These are phyloP conservation scores for Omphalotus olearius DNA, from an alignment of 1,284 basidiomycete genomes.

Conservation along the genomic window DNA sequence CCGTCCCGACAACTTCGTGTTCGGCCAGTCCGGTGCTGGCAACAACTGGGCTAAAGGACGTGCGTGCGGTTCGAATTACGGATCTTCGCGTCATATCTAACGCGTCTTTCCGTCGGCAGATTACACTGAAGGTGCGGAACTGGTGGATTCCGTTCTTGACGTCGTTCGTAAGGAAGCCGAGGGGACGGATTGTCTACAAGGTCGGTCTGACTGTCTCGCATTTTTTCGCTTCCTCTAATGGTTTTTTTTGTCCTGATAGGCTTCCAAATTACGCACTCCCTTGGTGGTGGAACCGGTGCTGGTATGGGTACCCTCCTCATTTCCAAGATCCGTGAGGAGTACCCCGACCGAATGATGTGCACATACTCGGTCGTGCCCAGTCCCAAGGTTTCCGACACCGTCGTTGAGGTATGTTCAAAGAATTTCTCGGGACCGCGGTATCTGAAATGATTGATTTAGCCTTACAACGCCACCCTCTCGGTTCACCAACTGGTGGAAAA, in stretches of 20 bases:
- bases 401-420: constrained; percentile 70
- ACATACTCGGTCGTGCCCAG: constrained; percentile 95
- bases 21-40: constrained; percentile 87
- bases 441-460: constrained; percentile 36
- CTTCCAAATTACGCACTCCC: constrained; percentile 95
- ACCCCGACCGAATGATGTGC: constrained; percentile 95
- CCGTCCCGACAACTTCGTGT: constrained; percentile 95
- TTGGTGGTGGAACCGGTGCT: constrained; percentile 95
- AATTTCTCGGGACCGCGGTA: neutral
- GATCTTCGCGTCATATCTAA: neutral
- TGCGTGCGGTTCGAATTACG: constrained; percentile 37
- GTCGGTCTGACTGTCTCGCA: constrained; percentile 28
- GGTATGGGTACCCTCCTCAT: constrained; percentile 91
- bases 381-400: constrained; percentile 96
- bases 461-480: constrained; percentile 94
- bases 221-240: constrained; percentile 14
- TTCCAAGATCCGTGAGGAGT: constrained; percentile 91
- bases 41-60: constrained; percentile 97
- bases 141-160: constrained; percentile 91
- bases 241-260: constrained; percentile 40
- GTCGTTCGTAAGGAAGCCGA: constrained; percentile 89
- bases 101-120: constrained; percentile 39
- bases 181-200: constrained; percentile 90
- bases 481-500: constrained; percentile 96
- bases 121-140: constrained; percentile 94